Evolutionary conservation across 148 eudicot species (phyloP).

Genomic region (Polygonum aviculare): DNA sequence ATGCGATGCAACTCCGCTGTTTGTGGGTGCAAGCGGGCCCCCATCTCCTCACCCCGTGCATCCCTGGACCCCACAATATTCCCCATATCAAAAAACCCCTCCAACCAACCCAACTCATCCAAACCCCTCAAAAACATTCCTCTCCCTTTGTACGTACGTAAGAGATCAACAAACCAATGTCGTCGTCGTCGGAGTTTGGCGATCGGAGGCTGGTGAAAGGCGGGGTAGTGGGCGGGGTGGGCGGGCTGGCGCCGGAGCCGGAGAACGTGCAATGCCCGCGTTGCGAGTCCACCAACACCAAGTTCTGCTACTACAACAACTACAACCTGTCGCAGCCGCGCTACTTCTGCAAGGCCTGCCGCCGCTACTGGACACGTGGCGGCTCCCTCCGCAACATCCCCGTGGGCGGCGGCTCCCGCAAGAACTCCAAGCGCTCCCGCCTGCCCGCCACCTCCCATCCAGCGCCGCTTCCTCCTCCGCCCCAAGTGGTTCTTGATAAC

Average conservation of each 20-base stretch:
- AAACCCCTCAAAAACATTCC: neutral
- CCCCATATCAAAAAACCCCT: neutral
- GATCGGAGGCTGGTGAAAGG: neutral
- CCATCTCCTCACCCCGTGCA: neutral
- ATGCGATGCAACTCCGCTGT: slow-evolving; percentile 6
- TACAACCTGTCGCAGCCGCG: slow-evolving; percentile 1
- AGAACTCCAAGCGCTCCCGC: slow-evolving; percentile 7
- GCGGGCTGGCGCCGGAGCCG: neutral
- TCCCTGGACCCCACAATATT: neutral
- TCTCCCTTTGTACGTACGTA: too few species aligned
- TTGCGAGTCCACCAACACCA: slow-evolving; percentile 5
- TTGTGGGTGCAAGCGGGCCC: neutral
- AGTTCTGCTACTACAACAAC: slow-evolving; percentile 10
- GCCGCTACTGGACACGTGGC: slow-evolving; percentile 10
- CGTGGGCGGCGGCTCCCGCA: slow-evolving; percentile 11
- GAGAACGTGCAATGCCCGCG: neutral
- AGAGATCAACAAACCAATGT: too few species aligned
- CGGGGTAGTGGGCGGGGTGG: neutral
- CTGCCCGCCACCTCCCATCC: neutral
- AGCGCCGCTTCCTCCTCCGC: neutral
- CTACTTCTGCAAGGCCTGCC: slow-evolving; percentile 8
- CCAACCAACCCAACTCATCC: neutral
- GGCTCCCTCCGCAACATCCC: slow-evolving; percentile 10
- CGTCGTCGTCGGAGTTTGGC: neutral
- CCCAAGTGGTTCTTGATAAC: neutral